Conservation (phyloP, 345 rosid genomes). For the Brassica incana region DNA sequence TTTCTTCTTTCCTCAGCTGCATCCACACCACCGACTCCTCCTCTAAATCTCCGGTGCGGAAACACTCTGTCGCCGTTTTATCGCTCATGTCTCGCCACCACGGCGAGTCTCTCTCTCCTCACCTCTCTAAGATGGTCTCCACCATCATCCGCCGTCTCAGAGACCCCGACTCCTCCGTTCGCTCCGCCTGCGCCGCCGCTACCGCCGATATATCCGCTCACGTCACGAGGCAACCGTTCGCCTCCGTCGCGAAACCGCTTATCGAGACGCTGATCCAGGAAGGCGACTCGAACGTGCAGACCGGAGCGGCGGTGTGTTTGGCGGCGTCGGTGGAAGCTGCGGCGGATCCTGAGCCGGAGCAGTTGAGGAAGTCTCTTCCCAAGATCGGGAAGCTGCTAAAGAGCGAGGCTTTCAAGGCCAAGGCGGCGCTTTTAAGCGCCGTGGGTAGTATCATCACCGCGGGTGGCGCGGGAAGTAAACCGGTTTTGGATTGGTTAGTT, state of each 20-base stretch:
- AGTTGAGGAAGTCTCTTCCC: conserved; percentile 63
- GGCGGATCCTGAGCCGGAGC: conserved; percentile 71
- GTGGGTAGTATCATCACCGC: conserved; percentile 64
- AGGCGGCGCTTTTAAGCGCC: conserved; percentile 66
- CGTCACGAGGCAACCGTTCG: conserved; percentile 59
- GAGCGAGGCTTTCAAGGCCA: conserved; percentile 74
- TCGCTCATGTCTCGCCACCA: conserved; percentile 71
- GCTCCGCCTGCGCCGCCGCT: conserved; percentile 82
- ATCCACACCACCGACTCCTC: conserved; percentile 77
- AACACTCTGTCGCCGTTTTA: conserved; percentile 70
- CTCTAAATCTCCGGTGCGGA: conserved; percentile 73
- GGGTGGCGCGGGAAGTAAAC: conserved; percentile 63
- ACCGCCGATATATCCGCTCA: conserved; percentile 65
- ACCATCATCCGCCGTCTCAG: conserved; percentile 78
- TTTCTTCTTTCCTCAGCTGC: conserved; percentile 73
- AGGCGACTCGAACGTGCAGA: conserved; percentile 72
- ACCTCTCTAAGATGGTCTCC: conserved; percentile 76
- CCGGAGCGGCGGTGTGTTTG: conserved; percentile 86
- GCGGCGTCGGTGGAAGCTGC: conserved; percentile 83
- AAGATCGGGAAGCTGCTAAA: conserved; percentile 70
- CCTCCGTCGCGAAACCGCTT: conserved; percentile 64
- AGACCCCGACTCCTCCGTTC: conserved; percentile 85
- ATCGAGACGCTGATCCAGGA: conserved; percentile 64
- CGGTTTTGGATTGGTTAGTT: conserved; percentile 68
- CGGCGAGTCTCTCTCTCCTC: conserved; percentile 70